These are phyloP conservation scores for Cystobasidium sp. DNA, from an alignment of 1,284 basidiomycete species.

Conservation along the genomic window DNA sequence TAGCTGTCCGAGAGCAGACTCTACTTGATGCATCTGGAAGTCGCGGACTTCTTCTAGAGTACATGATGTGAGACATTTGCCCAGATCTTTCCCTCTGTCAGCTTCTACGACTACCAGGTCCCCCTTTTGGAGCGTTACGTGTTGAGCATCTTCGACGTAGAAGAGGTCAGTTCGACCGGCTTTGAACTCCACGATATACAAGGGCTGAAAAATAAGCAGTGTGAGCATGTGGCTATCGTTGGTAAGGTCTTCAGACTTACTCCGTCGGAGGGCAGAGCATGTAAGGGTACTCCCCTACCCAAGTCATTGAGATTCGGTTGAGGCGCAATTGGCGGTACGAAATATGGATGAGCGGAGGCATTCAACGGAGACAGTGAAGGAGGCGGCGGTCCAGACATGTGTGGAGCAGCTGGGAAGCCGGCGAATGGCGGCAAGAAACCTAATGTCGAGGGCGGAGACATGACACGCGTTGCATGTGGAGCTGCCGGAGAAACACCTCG, in stretches of 20 bases:
- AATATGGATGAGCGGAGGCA: conserved; percentile 39
- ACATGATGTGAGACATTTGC: conserved; percentile 70
- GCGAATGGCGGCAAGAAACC: conserved; percentile 35
- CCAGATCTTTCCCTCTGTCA: conserved; percentile 90
- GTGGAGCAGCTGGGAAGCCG: conserved; percentile 24
- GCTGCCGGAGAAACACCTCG: not conserved
- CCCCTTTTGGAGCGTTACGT: conserved; percentile 68
- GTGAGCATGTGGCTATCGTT: no score
- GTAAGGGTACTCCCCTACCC: conserved; percentile 85
- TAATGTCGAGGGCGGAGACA: not conserved
- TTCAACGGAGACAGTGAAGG: conserved; percentile 26
- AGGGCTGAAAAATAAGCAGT: conserved; percentile 64
- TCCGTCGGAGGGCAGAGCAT: conserved; percentile 70
- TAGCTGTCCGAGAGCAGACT: conserved; percentile 45
- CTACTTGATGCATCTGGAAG: conserved; percentile 74
- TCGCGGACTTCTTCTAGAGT: conserved; percentile 80
- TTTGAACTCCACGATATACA: conserved; percentile 97
- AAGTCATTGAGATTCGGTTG: conserved; percentile 58
- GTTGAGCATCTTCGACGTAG: conserved; percentile 72
- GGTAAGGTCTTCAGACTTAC: conserved; percentile 11
- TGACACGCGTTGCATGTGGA: not conserved
- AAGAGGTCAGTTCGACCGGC: conserved; percentile 92
- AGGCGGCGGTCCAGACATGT: conserved; percentile 28
- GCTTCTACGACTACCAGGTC: conserved; percentile 97
- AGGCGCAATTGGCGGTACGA: conserved; percentile 42